Base-by-base conservation (phyloP, 176 grass and related monocot species). In the Calamus simplicifolius region DNA sequence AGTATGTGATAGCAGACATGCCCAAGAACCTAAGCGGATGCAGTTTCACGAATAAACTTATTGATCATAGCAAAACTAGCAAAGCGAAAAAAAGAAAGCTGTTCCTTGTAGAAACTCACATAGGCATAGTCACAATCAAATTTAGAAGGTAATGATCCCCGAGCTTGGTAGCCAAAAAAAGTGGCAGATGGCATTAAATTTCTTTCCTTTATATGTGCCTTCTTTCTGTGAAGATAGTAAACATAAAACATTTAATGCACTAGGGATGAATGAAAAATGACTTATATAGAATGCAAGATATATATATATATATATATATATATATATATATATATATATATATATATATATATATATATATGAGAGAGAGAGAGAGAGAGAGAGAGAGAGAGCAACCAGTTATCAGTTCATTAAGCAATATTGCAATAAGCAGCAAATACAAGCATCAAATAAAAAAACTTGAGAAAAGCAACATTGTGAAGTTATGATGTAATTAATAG, bases 91-190 rank as follows among this genome's bases (percentile, higher is more conserved):
- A 26, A 29, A 58, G 54, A 49, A 30, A 66, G 27, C 19, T 62
- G 68, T 65, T 61, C 58, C 7, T 43, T 13, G 3, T 43, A 70
- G 43, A 59, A 56, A 80, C 78, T 75, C 88, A 51, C 93, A 81
- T 92, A 98, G 62, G 93, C 93, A 73, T 92, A 98, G 69, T 98
- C 93, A 5, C 93, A 92, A 78, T 98, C 93, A 57, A 98, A 98
- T 52, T 88, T 98, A 58, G 93, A 98, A 54, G 93, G 93, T 59
- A 98, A 64, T 21, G 93, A 83, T 69, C 93, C 93, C 74, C 93
- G 81, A 62, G 93, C 93, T 82, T 98, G 93, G 75, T 98, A 98
- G 49, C 93, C 93, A 82, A 98, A 98, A n/a, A 68, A 98, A 98
- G 71, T 98, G 93, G 69, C 84, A 98, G 23, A 98, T 98, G 16